Conservation (phyloP, 352 stramenopile species). For the Phytopythium mirpurense region DNA sequence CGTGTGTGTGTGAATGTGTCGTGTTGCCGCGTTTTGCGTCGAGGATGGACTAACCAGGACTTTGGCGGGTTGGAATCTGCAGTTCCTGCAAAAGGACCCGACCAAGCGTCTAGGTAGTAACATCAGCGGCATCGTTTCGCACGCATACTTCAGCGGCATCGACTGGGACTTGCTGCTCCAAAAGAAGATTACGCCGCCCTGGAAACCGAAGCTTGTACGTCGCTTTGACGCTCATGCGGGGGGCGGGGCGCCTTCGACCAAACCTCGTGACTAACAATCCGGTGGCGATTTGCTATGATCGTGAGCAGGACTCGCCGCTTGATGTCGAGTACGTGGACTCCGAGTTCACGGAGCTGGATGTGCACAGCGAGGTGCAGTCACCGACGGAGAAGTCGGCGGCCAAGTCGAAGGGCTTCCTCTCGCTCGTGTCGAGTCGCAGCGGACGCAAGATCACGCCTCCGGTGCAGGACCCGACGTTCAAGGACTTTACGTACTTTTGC, state of each 20-base stretch:
- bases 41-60: not conserved
- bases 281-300: not conserved
- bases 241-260: too few relatives aligned
- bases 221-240: not conserved
- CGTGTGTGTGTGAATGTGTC: too few relatives aligned
- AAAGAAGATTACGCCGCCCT: conserved; percentile 80
- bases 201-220: conserved; percentile 73
- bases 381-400: conserved; percentile 74
- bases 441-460: conserved; percentile 67
- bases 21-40: not conserved
- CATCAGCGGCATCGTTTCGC: conserved; percentile 82
- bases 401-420: conserved; percentile 80
- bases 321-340: conserved; percentile 85
- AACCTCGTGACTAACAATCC: not conserved
- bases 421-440: conserved; percentile 62
- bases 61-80: not conserved
- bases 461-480: conserved; percentile 84
- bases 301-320: conserved; percentile 54
- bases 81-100: conserved; percentile 85
- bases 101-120: conserved; percentile 84
- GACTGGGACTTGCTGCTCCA: conserved; percentile 85
- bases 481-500: conserved; percentile 89
- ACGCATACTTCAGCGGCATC: conserved; percentile 74
- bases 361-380: conserved; percentile 75
- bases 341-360: conserved; percentile 84